These are phyloP conservation scores for Trichoderma reesei DNA, from an alignment of 495 filamentous ascomycete genomes.

Conservation along the genomic window DNA sequence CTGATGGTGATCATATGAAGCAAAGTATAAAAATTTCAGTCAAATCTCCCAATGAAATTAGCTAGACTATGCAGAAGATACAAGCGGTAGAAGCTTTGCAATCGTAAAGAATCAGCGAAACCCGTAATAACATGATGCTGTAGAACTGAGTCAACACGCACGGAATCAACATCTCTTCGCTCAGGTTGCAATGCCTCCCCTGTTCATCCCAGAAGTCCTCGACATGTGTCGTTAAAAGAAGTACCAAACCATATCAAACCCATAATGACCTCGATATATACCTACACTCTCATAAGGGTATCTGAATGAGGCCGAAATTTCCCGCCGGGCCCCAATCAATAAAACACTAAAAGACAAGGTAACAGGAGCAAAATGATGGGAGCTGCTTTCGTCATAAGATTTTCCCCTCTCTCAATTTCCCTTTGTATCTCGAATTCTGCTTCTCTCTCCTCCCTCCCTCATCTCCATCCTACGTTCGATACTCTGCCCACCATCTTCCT, in stretches of 20 bases:
- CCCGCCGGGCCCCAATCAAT: background rate
- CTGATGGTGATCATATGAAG: too few relatives aligned
- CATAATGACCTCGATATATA: slow-evolving; percentile 1
- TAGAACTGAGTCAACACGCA: background rate
- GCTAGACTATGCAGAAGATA: too few relatives aligned
- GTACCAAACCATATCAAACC: background rate
- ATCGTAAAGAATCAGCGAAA: too few relatives aligned
- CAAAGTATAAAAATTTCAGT: too few relatives aligned
- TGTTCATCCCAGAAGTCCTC: background rate
- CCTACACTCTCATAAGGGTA: slow-evolving; percentile 10
- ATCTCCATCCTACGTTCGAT: background rate
- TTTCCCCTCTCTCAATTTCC: background rate
- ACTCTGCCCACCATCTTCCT: background rate
- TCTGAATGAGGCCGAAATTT: slow-evolving; percentile 6
- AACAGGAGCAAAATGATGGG: slow-evolving; percentile 4
- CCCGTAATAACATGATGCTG: too few relatives aligned
- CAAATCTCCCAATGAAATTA: too few relatives aligned
- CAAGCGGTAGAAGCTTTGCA: too few relatives aligned
- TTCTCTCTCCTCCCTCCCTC: background rate
- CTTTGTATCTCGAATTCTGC: background rate
- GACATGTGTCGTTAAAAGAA: background rate
- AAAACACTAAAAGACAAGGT: slow-evolving; percentile 6
- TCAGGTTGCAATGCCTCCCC: background rate
- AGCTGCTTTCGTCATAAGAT: background rate
- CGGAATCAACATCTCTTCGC: background rate